A percentile compares a stretch with the other conserved stretches of the same genome.
phyloP scores from a whole-genome alignment of 2,329 filamentous ascomycete species.

The Xylaria sp. region DNA sequence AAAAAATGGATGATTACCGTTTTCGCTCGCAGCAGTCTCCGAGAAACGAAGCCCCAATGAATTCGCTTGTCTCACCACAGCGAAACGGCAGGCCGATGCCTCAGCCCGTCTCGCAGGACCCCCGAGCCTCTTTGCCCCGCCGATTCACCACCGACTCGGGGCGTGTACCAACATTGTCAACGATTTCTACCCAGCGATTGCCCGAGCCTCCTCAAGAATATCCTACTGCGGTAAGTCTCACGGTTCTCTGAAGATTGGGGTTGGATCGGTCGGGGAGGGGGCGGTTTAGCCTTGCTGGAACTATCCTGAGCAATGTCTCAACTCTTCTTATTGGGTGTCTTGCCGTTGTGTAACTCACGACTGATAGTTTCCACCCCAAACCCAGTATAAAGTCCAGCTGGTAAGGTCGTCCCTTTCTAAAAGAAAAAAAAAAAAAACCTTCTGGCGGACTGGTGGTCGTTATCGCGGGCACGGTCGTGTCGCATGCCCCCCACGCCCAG shows the following conservation, averaged over 20 bases:
- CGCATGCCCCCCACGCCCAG: no score
- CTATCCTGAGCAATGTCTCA: conserved; percentile 34
- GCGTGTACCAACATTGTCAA: conserved; percentile 74
- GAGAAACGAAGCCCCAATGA: conserved; percentile 74
- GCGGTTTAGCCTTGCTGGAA: conserved; percentile 24
- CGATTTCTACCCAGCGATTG: conserved; percentile 57
- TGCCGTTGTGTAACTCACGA: conserved; percentile 33
- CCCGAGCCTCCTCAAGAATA: conserved; percentile 56
- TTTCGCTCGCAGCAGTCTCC: conserved; percentile 78
- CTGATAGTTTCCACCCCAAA: conserved; percentile 33
- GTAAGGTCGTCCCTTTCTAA: conserved; percentile 57
- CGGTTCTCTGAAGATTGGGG: conserved; percentile 10
- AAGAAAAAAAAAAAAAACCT: no score
- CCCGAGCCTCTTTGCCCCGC: conserved; percentile 77
- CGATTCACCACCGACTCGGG: conserved; percentile 93
- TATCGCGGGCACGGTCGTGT: conserved; percentile 3
- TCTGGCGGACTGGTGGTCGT: conserved; percentile 1
- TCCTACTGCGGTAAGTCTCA: conserved; percentile 39
- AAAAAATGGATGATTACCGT: conserved; percentile 77
- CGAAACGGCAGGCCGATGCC: conserved; percentile 68
- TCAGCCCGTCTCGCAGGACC: conserved; percentile 65
- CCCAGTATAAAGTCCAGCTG: conserved; percentile 63
- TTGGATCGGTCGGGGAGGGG: conserved; percentile 11
- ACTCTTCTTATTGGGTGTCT: conserved; percentile 34
- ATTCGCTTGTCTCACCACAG: conserved; percentile 73